phyloP scores from a whole-genome alignment of 352 stramenopile genomes.

The Pythium pyrilobum region DNA sequence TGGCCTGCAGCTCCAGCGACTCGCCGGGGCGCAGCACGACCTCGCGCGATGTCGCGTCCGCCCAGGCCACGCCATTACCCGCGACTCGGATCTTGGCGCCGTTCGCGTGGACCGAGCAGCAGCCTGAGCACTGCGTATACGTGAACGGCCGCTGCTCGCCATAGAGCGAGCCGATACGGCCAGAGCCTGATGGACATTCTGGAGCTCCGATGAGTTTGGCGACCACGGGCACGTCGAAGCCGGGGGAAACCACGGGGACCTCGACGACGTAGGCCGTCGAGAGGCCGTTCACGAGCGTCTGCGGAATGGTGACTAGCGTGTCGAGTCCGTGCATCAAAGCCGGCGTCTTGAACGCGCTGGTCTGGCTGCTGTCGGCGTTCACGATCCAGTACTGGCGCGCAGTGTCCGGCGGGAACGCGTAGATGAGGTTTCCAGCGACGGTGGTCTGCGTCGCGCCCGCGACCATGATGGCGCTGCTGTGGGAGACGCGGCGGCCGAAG shows the following conservation, averaged over 20 bases:
- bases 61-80: constrained; percentile 26
- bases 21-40: constrained; percentile 41
- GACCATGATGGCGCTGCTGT: constrained; percentile 52
- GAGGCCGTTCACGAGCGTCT: constrained; percentile 29
- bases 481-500: constrained; percentile 41
- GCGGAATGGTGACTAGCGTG: constrained; percentile 24
- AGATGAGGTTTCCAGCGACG: constrained; percentile 57
- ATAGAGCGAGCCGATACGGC: constrained; percentile 47
- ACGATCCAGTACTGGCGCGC: constrained; percentile 29
- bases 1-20: constrained; percentile 39
- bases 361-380: constrained; percentile 36
- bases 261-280: constrained; percentile 30
- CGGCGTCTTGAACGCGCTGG: not conserved
- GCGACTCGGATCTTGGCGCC: constrained; percentile 37
- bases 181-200: constrained; percentile 45
- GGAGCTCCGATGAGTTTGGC: constrained; percentile 66
- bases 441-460: constrained; percentile 41
- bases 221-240: constrained; percentile 54
- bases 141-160: constrained; percentile 38
- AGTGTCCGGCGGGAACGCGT: constrained; percentile 24
- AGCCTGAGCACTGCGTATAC: constrained; percentile 57
- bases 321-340: constrained; percentile 10
- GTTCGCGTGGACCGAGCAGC: constrained; percentile 60
- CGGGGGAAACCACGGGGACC: constrained; percentile 34
- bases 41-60: constrained; percentile 27